These are phyloP conservation scores for Pythium periplocum DNA, from an alignment of 352 stramenopile species.

Conservation along the genomic window DNA sequence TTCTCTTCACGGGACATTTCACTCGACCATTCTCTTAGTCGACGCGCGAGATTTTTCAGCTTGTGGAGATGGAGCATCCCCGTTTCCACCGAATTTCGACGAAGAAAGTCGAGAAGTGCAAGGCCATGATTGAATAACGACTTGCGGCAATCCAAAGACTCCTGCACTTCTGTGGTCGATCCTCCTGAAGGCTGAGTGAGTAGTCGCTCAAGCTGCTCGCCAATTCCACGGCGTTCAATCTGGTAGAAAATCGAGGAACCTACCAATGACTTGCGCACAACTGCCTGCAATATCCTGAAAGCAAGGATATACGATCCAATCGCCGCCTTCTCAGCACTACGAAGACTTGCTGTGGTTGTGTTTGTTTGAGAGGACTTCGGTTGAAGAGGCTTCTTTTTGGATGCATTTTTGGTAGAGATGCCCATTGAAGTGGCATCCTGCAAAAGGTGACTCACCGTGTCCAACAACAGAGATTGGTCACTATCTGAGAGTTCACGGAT, in stretches of 20 bases:
- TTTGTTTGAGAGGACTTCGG: not conserved
- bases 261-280: slow-evolving; percentile 54
- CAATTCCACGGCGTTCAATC: slow-evolving; percentile 76
- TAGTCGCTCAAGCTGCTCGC: slow-evolving; percentile 63
- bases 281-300: slow-evolving; percentile 62
- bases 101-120: slow-evolving; percentile 47
- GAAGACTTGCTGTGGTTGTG: not conserved
- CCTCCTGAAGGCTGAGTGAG: not conserved
- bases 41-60: slow-evolving; percentile 58
- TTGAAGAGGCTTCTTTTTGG: too few species aligned
- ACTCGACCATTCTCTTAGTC: slow-evolving; percentile 42
- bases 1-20: slow-evolving; percentile 23
- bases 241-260: slow-evolving; percentile 69
- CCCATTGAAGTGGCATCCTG: slow-evolving; percentile 28
- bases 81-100: slow-evolving; percentile 65
- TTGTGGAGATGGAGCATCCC: slow-evolving; percentile 75
- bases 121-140: slow-evolving; percentile 27
- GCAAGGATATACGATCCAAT: slow-evolving; percentile 56
- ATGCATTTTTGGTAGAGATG: not conserved
- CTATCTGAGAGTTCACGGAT: slow-evolving; percentile 38
- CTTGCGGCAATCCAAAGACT: too few species aligned
- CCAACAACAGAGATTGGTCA: slow-evolving; percentile 59
- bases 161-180: slow-evolving; percentile 10
- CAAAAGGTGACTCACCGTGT: slow-evolving; percentile 63
- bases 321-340: slow-evolving; percentile 7